Conservation (phyloP, 192 early-diverging fungal species). For the Gryganskiella cystojenkinii region DNA sequence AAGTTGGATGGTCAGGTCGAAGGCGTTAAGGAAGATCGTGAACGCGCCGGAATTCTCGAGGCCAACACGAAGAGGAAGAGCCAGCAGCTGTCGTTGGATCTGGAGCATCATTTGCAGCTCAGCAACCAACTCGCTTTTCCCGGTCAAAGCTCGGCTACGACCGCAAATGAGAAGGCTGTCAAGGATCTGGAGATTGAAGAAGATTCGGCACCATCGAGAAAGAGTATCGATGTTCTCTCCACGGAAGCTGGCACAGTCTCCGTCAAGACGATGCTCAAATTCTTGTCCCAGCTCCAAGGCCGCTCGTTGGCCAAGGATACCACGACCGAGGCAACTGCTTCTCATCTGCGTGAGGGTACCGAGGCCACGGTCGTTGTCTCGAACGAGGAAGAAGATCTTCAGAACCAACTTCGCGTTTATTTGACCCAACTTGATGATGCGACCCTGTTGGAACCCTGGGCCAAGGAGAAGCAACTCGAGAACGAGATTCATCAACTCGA, state of each 20-base stretch:
- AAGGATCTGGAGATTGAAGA: background rate
- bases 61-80: constrained; percentile 48
- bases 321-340: background rate
- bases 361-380: constrained; percentile 14
- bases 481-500: constrained; percentile 34
- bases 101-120: constrained; percentile 50
- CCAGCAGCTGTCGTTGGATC: constrained; percentile 40
- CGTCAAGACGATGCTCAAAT: constrained; percentile 47
- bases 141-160: background rate
- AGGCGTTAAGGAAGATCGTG: constrained; percentile 45
- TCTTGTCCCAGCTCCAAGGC: constrained; percentile 49
- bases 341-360: constrained; percentile 31
- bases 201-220: constrained; percentile 1
- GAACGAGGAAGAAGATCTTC: constrained; percentile 15
- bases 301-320: background rate
- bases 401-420: constrained; percentile 32
- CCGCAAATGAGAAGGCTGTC: background rate
- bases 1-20: constrained; percentile 43
- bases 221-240: background rate
- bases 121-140: constrained; percentile 35
- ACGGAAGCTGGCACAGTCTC: constrained; percentile 27
- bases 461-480: constrained; percentile 43
- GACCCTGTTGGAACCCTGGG: constrained; percentile 44
- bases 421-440: constrained; percentile 28
- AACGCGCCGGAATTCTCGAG: constrained; percentile 37